Percentiles rank a stretch among this genome's conserved stretches.
phyloP scores from a whole-genome alignment of 169 alveolate species.

The Neospora caninum region DNA sequence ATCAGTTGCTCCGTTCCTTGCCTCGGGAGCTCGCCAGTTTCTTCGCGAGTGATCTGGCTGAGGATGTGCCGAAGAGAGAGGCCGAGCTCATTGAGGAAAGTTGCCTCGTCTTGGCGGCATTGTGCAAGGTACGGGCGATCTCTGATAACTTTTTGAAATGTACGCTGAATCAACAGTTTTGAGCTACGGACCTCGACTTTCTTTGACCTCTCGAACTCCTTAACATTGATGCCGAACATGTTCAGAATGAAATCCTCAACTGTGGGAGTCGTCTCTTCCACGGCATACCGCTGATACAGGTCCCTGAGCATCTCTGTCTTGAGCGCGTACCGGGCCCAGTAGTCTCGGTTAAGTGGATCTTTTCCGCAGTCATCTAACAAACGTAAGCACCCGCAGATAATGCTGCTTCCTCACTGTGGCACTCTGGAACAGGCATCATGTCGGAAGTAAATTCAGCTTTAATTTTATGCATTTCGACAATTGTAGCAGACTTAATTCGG shows the following conservation, averaged over 20 bases:
- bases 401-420: too few relatives aligned
- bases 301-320: not conserved
- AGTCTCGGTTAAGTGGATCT: not conserved
- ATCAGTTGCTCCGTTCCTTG: not conserved
- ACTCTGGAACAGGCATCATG: too few relatives aligned
- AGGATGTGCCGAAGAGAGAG: not conserved
- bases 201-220: not conserved
- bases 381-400: not conserved
- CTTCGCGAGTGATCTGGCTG: not conserved
- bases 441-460: too few relatives aligned
- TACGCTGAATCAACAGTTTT: not conserved
- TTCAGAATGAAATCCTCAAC: not conserved
- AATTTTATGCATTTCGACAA: too few relatives aligned
- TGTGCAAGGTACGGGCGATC: not conserved
- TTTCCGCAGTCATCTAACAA: constrained; percentile 31
- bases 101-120: constrained; percentile 1
- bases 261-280: not conserved
- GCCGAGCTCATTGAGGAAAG: not conserved
- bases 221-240: not conserved
- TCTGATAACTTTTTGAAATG: not conserved
- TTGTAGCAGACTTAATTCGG: too few relatives aligned
- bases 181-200: not conserved
- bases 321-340: constrained; percentile 14
- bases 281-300: constrained; percentile 1
- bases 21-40: not conserved